phyloP scores from a whole-genome alignment of 1,284 basidiomycete species.

The Marasmius oreades region DNA sequence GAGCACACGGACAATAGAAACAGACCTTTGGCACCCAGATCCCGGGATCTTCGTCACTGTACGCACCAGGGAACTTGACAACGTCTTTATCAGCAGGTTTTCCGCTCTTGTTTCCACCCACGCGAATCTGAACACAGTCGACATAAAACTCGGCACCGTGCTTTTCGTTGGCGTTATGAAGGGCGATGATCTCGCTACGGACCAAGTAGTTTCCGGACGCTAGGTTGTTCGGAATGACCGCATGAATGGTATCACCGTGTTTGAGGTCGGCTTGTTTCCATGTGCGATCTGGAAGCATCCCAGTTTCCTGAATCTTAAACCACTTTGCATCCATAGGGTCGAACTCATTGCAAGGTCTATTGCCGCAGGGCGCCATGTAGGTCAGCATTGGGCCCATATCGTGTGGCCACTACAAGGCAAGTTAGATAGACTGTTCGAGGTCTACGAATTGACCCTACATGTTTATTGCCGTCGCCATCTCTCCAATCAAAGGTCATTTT shows the following conservation, averaged over 20 bases:
- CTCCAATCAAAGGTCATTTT: conserved; percentile 43
- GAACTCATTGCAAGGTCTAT: conserved; percentile 46
- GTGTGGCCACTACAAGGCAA: conserved; percentile 31
- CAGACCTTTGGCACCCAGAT: conserved; percentile 39
- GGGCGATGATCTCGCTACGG: conserved; percentile 53
- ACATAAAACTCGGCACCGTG: conserved; percentile 60
- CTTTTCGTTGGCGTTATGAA: conserved; percentile 39
- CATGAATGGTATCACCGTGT: conserved; percentile 23
- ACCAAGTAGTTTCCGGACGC: conserved; percentile 49
- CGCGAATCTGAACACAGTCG: conserved; percentile 47
- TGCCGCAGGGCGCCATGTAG: conserved; percentile 52
- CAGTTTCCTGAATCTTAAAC: conserved; percentile 43
- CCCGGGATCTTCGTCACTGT: conserved; percentile 45
- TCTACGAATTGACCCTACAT: conserved; percentile 21
- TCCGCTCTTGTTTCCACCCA: conserved; percentile 41
- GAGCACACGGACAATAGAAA: not conserved
- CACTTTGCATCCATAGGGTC: conserved; percentile 45
- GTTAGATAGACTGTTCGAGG: not conserved
- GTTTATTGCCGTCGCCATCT: conserved; percentile 32
- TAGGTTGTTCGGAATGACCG: conserved; percentile 44
- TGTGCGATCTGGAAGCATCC: not conserved
- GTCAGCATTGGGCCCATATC: conserved; percentile 54
- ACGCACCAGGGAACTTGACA: conserved; percentile 50
- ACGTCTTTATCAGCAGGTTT: conserved; percentile 29
- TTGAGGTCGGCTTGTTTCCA: conserved; percentile 15